A percentile compares a stretch with the other conserved stretches of the same genome.
Evolutionary conservation across 495 filamentous ascomycete genomes (phyloP).

Genomic region (Filosporella fistucella): DNA sequence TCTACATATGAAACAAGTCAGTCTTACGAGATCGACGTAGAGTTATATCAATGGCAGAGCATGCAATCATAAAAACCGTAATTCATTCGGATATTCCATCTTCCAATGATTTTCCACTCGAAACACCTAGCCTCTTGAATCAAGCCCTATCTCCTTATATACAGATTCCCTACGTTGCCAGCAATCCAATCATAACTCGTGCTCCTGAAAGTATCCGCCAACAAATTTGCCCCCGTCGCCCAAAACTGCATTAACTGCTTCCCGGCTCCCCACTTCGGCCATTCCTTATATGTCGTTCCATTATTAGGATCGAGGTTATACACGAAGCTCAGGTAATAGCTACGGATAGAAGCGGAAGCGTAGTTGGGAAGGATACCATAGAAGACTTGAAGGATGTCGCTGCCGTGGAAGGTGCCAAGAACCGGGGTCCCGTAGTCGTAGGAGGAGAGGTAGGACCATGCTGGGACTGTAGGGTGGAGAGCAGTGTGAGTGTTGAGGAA

Average conservation of each 20-base stretch:
- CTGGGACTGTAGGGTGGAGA: slow-evolving; percentile 25
- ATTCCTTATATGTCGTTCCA: slow-evolving; percentile 36
- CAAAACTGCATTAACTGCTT: slow-evolving; percentile 56
- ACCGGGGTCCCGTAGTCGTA: slow-evolving; percentile 66
- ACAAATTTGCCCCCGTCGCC: slow-evolving; percentile 32
- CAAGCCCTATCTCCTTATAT: slow-evolving; percentile 31
- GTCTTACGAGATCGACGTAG: too few species aligned
- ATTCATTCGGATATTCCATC: too few species aligned
- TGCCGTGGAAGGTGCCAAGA: slow-evolving; percentile 68
- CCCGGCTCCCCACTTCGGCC: slow-evolving; percentile 57
- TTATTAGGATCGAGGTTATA: slow-evolving; percentile 62
- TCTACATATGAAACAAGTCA: too few species aligned
- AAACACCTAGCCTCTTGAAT: too few species aligned
- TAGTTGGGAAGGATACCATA: slow-evolving; percentile 34
- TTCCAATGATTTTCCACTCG: too few species aligned
- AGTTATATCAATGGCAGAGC: too few species aligned
- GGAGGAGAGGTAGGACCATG: slow-evolving; percentile 67
- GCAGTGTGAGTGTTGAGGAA: slow-evolving; percentile 23
- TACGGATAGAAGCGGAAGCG: slow-evolving; percentile 51
- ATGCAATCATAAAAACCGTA: too few species aligned
- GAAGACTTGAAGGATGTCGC: slow-evolving; percentile 36
- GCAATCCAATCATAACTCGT: slow-evolving; percentile 43
- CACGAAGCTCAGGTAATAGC: slow-evolving; percentile 63
- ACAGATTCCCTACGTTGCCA: slow-evolving; percentile 37
- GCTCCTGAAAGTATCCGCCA: slow-evolving; percentile 57